A percentile compares a stretch with the other conserved stretches of the same genome.
Evolutionary conservation across 805 yeast genomes (phyloP).

Genomic region (Ogataea glucozyma): DNA sequence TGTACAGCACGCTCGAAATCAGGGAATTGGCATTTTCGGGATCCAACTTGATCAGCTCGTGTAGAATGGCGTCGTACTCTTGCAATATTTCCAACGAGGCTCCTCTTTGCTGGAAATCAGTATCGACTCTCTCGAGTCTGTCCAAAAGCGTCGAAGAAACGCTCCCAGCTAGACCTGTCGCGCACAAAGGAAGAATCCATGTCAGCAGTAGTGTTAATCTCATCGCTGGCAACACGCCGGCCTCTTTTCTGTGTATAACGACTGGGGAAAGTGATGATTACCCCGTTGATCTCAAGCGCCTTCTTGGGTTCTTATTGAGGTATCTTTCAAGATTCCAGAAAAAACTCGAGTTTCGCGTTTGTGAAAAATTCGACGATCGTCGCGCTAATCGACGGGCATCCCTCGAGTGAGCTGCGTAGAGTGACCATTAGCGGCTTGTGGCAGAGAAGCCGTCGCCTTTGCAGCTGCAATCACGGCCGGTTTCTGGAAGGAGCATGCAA

Average conservation of each 20-base stretch:
- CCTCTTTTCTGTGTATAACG: too few species aligned
- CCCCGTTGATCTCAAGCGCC: too few species aligned
- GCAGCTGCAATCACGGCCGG: too few species aligned
- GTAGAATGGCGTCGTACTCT: constrained; percentile 31
- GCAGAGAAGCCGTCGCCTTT: too few species aligned
- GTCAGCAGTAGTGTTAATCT: not conserved
- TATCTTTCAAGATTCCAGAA: too few species aligned
- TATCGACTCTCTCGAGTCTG: constrained; percentile 15
- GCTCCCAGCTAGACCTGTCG: too few species aligned
- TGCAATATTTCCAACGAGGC: constrained; percentile 33
- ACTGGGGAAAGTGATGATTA: too few species aligned
- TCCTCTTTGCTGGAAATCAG: constrained; percentile 26
- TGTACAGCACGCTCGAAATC: constrained; percentile 52
- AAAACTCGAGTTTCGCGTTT: not conserved
- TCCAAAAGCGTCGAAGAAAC: not conserved
- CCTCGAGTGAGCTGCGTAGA: too few species aligned
- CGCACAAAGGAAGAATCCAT: constrained; percentile 1
- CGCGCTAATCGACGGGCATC: not conserved
- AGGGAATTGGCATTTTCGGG: constrained; percentile 9
- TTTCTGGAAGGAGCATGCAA: too few species aligned
- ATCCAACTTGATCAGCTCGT: constrained; percentile 19
- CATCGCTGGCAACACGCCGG: too few species aligned
- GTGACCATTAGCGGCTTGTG: too few species aligned
- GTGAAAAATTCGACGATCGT: not conserved
- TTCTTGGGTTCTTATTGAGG: too few species aligned